These are phyloP conservation scores for Colletotrichum zoysiae DNA, from an alignment of 2,329 filamentous ascomycete species.

Conservation along the genomic window DNA sequence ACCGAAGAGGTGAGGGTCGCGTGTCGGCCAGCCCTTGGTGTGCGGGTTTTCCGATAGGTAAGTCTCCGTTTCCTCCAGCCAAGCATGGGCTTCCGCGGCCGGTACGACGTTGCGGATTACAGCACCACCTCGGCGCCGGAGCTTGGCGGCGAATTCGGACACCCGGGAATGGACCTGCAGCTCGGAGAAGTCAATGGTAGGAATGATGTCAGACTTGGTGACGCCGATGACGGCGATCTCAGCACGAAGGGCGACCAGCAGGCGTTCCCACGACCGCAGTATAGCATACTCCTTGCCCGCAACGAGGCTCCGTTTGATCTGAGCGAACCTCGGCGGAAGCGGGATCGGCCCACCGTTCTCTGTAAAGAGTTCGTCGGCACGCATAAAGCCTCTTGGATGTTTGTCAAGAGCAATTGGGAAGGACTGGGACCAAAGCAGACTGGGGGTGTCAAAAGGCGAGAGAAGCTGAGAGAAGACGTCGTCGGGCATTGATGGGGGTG, in stretches of 20 bases:
- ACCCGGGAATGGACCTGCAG: constrained; percentile 62
- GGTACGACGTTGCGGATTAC: constrained; percentile 75
- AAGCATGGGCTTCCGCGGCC: constrained; percentile 66
- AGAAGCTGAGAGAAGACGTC: constrained; percentile 35
- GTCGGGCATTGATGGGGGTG: constrained; percentile 30
- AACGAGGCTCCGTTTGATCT: constrained; percentile 67
- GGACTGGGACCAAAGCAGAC: constrained; percentile 42
- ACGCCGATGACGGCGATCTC: constrained; percentile 66
- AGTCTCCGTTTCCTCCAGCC: constrained; percentile 62
- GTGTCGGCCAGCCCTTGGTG: constrained; percentile 49
- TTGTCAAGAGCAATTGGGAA: constrained; percentile 39
- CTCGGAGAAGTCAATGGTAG: constrained; percentile 66
- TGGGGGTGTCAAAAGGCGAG: constrained; percentile 41
- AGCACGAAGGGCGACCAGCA: constrained; percentile 63
- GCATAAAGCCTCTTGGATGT: constrained; percentile 39
- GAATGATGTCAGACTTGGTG: constrained; percentile 65
- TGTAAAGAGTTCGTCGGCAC: constrained; percentile 38
- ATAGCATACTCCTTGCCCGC: constrained; percentile 67
- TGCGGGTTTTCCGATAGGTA: constrained; percentile 63
- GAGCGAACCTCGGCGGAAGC: constrained; percentile 69
- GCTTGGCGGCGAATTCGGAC: constrained; percentile 59
- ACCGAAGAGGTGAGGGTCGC: constrained; percentile 51
- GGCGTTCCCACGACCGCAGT: constrained; percentile 66
- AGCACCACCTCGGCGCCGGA: constrained; percentile 60
- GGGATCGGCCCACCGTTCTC: constrained; percentile 54